These are phyloP conservation scores for Brassica carinata DNA, from an alignment of 345 rosid species.

Conservation along the genomic window DNA sequence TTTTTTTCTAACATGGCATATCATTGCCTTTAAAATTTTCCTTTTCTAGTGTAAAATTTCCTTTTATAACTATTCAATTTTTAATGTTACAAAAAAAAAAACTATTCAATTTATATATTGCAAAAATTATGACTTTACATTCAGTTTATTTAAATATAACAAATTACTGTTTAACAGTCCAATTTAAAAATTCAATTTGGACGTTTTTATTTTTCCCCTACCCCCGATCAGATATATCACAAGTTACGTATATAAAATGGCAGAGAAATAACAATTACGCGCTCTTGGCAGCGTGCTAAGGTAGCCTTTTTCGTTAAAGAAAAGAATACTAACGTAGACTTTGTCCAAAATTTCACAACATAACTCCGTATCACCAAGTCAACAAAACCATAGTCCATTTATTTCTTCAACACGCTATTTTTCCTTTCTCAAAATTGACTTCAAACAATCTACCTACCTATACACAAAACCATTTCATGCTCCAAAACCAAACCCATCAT, in stretches of 20 bases:
- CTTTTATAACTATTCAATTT: too few relatives aligned
- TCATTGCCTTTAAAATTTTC: too few relatives aligned
- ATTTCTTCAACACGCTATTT: constrained; percentile 31
- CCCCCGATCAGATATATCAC: not conserved
- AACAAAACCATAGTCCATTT: constrained; percentile 29
- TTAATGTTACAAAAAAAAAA: too few relatives aligned
- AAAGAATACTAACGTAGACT: constrained; percentile 10
- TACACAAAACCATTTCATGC: constrained; percentile 16
- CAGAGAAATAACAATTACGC: not conserved
- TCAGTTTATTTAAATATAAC: not conserved
- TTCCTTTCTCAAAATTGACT: constrained; percentile 15
- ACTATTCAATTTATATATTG: not conserved
- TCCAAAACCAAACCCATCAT: constrained; percentile 6
- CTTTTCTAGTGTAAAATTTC: too few relatives aligned
- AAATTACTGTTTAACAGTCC: not conserved
- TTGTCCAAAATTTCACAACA: not conserved
- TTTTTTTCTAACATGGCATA: not conserved
- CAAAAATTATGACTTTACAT: not conserved
- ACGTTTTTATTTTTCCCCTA: not conserved
- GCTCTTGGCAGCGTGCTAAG: not conserved
- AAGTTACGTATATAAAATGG: not conserved
- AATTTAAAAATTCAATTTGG: not conserved
- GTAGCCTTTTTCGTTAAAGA: not conserved
- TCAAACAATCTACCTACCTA: constrained; percentile 15
- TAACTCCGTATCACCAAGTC: constrained; percentile 25